Evolutionary conservation across 148 eudicot species (phyloP), one percentile per base, ranked within the genome.

Genomic region (Heliosperma pusillum): DNA sequence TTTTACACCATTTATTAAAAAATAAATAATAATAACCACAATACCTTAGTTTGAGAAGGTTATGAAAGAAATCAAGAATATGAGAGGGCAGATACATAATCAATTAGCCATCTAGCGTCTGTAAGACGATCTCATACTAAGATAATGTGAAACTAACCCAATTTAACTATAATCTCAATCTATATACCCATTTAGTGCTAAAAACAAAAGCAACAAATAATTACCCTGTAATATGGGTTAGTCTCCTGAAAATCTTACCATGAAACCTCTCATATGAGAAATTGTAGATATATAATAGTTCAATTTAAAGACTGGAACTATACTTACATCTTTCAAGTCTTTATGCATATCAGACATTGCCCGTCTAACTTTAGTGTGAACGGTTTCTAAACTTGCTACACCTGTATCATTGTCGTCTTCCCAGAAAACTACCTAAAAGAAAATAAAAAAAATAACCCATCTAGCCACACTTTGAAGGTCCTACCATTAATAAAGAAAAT

Each of bases 321-420:
- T 42, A 76, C 88, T 85, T 69, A 85, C 89, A 61, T 58, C 77
- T 84, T 80, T 83, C 19, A 86, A 70, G 80, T 88, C 91, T 79
- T 78, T 79, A 66, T 84, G 85, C 36, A 87, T 83, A 69, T 89
- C 86, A 77, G 83, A 80, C 66, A 88, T 81, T 36, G 89, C 90
- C 72, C 81, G 85, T 50, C 84, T 80, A 78, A 90, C 92, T 84
- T 87, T 91, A 55, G 88, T 85, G 62, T 79, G 82, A 71, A 87
- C 92, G 47, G 91, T 90, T 86, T 84, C 88, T 80, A 86, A 71
- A 72, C 86, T 85, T 79, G 63, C 84, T 80, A 73, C 74, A 26
- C 44, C 80, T 47, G 77, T 21, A 73, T 81, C 70, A 68, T 64
- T 66, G 66, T 71, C 78, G 75, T 47, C 78, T 50, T 60, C 83